Evolutionary conservation across 2,329 filamentous ascomycete species (phyloP).

Genomic region (Stagonosporopsis rhizophila): DNA sequence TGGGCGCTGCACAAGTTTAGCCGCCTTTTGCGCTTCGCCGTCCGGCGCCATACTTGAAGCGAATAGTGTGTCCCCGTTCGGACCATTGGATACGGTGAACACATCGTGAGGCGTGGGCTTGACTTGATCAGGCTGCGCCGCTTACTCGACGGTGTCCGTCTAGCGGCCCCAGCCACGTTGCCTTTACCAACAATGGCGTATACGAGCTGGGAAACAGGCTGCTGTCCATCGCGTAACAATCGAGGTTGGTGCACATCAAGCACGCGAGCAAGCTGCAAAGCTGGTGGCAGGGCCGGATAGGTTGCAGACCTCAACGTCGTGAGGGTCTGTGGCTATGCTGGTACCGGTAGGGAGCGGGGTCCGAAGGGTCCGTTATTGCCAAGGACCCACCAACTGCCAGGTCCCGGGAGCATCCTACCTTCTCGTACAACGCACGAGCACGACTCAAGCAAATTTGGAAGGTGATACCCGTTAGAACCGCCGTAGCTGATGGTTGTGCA

Average conservation of each 20-base stretch:
- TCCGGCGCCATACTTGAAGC: slow-evolving; percentile 17
- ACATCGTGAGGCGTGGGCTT: slow-evolving; percentile 13
- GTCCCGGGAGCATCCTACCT: slow-evolving; percentile 12
- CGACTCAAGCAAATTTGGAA: slow-evolving; percentile 4
- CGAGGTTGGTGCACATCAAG: not conserved
- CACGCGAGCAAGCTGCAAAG: slow-evolving; percentile 1
- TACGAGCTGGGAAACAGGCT: not conserved
- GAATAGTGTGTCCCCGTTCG: slow-evolving; percentile 6
- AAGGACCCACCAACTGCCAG: slow-evolving; percentile 14
- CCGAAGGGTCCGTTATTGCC: slow-evolving; percentile 10
- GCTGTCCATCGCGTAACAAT: not conserved
- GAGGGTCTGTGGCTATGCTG: slow-evolving; percentile 15
- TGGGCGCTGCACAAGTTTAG: slow-evolving; percentile 11
- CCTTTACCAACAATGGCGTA: not conserved
- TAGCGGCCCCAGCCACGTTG: slow-evolving; percentile 15
- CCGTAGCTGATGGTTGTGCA: not conserved
- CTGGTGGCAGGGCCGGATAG: not conserved
- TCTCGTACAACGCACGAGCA: slow-evolving; percentile 15
- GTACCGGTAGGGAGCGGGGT: slow-evolving; percentile 12
- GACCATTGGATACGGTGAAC: slow-evolving; percentile 17
- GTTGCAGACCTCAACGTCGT: slow-evolving; percentile 6
- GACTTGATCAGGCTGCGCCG: slow-evolving; percentile 14
- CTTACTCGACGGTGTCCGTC: slow-evolving; percentile 17
- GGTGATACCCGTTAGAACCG: slow-evolving; percentile 4
- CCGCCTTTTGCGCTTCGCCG: slow-evolving; percentile 13